Percentiles rank a stretch among this genome's conserved stretches.
phyloP scores from a whole-genome alignment of 2,329 filamentous ascomycete genomes.

The Pestalotiopsis sp. region DNA sequence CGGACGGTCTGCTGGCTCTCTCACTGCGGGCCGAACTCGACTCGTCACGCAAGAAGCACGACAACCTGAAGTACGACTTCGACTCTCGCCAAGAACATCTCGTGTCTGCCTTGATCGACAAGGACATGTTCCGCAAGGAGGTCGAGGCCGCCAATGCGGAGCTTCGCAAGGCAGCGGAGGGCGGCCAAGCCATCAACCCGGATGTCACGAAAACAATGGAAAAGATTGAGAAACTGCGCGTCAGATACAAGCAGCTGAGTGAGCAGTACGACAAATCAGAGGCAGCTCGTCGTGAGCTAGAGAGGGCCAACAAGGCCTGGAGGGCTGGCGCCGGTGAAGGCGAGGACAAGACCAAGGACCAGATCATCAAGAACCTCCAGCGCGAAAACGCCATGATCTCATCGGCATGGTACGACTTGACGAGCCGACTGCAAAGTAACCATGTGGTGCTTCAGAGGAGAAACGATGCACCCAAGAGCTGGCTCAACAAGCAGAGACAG shows the following conservation, averaged over 20 bases:
- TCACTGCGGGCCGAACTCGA: constrained; percentile 63
- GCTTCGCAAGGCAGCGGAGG: constrained; percentile 38
- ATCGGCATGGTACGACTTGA: constrained; percentile 86
- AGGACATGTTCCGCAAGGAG: constrained; percentile 61
- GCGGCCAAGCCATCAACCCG: constrained; percentile 31
- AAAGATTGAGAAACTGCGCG: constrained; percentile 61
- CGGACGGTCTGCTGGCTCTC: constrained; percentile 60
- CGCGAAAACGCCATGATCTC: constrained; percentile 79
- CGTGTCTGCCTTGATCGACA: constrained; percentile 60
- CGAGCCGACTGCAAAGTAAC: constrained; percentile 78
- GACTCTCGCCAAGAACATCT: constrained; percentile 63
- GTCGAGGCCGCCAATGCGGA: constrained; percentile 48
- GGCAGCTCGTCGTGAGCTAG: constrained; percentile 57
- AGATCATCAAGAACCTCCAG: constrained; percentile 69
- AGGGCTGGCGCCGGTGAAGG: constrained; percentile 51
- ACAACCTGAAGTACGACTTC: constrained; percentile 50
- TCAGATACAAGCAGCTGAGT: constrained; percentile 57
- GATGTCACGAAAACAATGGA: constrained; percentile 42
- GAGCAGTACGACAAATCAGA: constrained; percentile 65
- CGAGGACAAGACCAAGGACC: constrained; percentile 55
- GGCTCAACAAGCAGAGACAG: constrained; percentile 81
- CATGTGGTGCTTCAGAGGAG: constrained; percentile 77
- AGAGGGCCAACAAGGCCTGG: constrained; percentile 55
- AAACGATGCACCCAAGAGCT: constrained; percentile 76
- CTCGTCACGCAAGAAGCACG: constrained; percentile 53